Base-by-base conservation (phyloP, 257 asterid species). In the Jacaranda mimosifolia region DNA sequence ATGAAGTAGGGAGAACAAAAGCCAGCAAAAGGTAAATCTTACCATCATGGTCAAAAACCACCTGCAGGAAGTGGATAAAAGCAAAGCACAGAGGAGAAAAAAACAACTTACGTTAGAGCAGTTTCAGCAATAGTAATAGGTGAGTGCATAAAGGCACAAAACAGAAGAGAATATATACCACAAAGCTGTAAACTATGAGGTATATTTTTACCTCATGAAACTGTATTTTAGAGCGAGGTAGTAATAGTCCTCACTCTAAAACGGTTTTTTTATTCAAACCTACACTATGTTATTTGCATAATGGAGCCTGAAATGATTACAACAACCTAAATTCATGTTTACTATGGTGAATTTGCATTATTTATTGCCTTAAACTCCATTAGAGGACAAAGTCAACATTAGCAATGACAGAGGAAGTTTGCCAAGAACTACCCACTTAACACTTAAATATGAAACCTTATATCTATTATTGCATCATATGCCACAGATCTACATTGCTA, bases 1-100 rank as follows among this genome's bases (percentile, higher is more conserved):
- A 42, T 49, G 39, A 55, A 69, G 19, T 52, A 32, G 68, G 70
- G 52, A 65, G 49, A 68, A 77, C 18, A 73, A 64, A 79, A n/a
- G 77, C 60, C 26, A 26, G 55, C 26, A 48, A 70, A 57, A 36
- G 51, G 81, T 42, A 75, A 48, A 80, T 42, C 99, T 87, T 86
- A 95, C 99, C 99, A 79, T 91, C 94, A 84, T 95, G 91, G 77
- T 93, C 99, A 78, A 95, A 95, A 81, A 93, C 96, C 79, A 95
- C 97, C 98, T 95, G 96, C 68, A 73, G 68, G 72, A 74, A 40
- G 42, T 39, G 45, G 40, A 70, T 0, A 63, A 76, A 67, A 51
- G 70, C 68, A 48, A 82, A 66, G 70, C 73, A 78, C 67, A 74
- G 18, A 69, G 65, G 65, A 40, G 43, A n/a, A 36, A 72, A 74